These are phyloP conservation scores for Saturnispora dispora DNA, from an alignment of 805 yeast genomes.

Conservation along the genomic window DNA sequence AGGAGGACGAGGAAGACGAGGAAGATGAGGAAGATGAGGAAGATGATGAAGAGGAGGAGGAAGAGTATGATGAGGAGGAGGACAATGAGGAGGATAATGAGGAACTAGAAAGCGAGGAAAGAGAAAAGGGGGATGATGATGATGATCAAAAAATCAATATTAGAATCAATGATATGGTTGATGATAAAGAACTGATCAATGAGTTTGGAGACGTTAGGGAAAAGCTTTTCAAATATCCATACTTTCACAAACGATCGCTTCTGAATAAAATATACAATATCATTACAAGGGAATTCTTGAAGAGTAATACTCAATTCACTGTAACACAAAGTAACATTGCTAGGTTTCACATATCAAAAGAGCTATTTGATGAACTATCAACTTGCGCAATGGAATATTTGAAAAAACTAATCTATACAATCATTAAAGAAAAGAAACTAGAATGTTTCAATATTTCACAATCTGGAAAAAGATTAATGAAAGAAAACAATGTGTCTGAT, in stretches of 20 bases:
- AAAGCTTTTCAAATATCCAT: background rate
- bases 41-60: background rate
- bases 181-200: background rate
- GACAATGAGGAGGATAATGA: background rate
- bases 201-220: background rate
- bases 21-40: no score
- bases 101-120: background rate
- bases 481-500: background rate
- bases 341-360: background rate
- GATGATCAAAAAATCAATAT: background rate
- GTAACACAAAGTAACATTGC: background rate
- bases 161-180: background rate
- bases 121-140: background rate
- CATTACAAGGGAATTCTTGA: background rate
- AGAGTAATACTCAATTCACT: background rate
- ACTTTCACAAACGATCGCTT: background rate
- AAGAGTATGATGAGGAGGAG: background rate
- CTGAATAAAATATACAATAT: slow-evolving; percentile 1
- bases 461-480: background rate
- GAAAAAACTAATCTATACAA: background rate
- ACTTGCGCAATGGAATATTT: background rate
- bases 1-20: no score
- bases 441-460: background rate
- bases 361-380: background rate
- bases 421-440: background rate